Base-by-base conservation (phyloP, 169 alveolate species). In the Plasmodium blacklocki region DNA sequence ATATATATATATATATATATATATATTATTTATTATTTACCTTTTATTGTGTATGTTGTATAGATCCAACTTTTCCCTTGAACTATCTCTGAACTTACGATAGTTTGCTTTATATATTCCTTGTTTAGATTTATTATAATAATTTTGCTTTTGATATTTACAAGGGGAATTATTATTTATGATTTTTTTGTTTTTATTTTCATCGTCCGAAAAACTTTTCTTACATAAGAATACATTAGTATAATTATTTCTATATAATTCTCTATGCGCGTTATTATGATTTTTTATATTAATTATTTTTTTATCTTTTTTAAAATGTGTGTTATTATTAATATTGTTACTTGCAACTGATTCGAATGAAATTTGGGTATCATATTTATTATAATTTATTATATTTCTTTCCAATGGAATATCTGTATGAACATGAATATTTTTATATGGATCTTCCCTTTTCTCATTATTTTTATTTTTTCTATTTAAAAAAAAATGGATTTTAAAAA, bases 381-480 rank as follows among this genome's bases (percentile, higher is more conserved):
- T 72, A 62, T 62, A 15, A 62, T 62, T 62, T 21, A 62, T 62
- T 62, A 21, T 26, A 23, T 14, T 62, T 15, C 19, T 12, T 18
- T n/a, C 4, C 2, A 18, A 26, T 14, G 21, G 1, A 45, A 5
- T 43, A 19, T 12, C 15, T 6, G 11, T 15, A 15, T 67, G 18
- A 8, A 8, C 19, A 43, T 39, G 8, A 5, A 39, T 18, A 21
- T 71, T 32, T 4, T 23, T 26, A 39, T 2, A 32, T 15, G 15
- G 3, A 15, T 32, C 29, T 8, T 74, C 63, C 12, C 21, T 58
- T 15, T 32, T 29, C 29, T 58, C 66, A 39, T 23, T 63, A 63
- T 63, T 21, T 39, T 63, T 19, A 15, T 76, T 76, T 15, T 76
- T 76, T 76, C 18, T 62, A 19, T 76, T 76, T 63, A 76, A 76